Base-by-base conservation (phyloP, 2,329 filamentous ascomycete genomes). In the Colletotrichum agaves region DNA sequence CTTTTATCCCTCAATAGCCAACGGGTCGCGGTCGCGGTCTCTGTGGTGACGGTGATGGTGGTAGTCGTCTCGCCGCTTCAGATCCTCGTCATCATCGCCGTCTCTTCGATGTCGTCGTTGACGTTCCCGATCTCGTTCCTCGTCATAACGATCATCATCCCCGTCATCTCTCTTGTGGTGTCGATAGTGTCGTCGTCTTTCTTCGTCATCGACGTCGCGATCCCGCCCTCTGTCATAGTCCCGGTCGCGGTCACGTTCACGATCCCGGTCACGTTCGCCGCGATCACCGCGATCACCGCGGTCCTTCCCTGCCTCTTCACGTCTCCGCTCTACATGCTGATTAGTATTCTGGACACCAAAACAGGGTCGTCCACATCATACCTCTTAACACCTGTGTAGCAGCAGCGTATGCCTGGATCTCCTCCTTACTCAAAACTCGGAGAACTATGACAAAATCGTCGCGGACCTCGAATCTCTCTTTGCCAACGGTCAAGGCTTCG, bases 371-470 rank as follows among this genome's bases (percentile, higher is more conserved):
- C 37, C 21, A 15, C n/a, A 27, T 78, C 86, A 75, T 83, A 93
- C 91, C 92, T 88, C 94, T 87, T 69, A 98, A 88, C 75, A 93
- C 88, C 71, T 90, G 89, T 10, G 95, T 98, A 55, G 91, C 91
- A 70, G 90, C 87, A 12, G 94, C 93, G 75, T 97, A 94, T 37
- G 89, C 90, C 78, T 97, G 91, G 63, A 98, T 97, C 75, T 98
- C 94, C 72, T 97, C 93, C 78, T 92, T 93, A 53, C 89, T 92
- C 76, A 98, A 78, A 7, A 98, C 95, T 63, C 94, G 86, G 63
- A 98, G 84, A 2, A 98, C 94, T 77, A 98, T 97, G 67, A 98
- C 94, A 78, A 94, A 97, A 75, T 97, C 94, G 67, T 94, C 88
- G n/a, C 94, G 88, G 73, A 97, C 92, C 79, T 98, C 95, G 72